These are phyloP conservation scores for Saccharomycopsis fodiens DNA, from an alignment of 805 yeast species.

Conservation along the genomic window DNA sequence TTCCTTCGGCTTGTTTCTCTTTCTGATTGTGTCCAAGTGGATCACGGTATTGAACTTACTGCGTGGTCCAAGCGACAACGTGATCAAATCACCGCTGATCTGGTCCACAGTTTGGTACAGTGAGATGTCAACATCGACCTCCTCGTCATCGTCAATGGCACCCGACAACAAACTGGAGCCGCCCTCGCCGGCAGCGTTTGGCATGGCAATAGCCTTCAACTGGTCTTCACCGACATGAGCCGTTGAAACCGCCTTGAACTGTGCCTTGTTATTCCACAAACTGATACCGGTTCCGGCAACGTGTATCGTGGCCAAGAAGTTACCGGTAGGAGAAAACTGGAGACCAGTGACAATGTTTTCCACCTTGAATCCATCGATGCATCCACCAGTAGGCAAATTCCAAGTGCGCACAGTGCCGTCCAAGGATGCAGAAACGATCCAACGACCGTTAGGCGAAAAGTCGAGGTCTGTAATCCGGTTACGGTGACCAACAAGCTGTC, in stretches of 20 bases:
- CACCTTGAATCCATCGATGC: slow-evolving; percentile 84
- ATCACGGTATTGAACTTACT: slow-evolving; percentile 70
- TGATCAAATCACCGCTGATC: slow-evolving; percentile 52
- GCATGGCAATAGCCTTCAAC: slow-evolving; percentile 48
- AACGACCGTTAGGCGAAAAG: slow-evolving; percentile 91
- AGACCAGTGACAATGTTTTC: slow-evolving; percentile 75
- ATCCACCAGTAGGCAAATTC: slow-evolving; percentile 96
- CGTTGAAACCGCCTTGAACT: slow-evolving; percentile 62
- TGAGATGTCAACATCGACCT: slow-evolving; percentile 24
- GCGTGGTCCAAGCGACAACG: slow-evolving; percentile 73
- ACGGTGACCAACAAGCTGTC: slow-evolving; percentile 84
- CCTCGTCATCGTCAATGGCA: slow-evolving; percentile 48
- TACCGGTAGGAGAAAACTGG: slow-evolving; percentile 80
- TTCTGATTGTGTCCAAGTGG: slow-evolving; percentile 75
- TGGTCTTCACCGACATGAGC: slow-evolving; percentile 72
- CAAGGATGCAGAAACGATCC: slow-evolving; percentile 77
- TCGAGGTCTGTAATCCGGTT: slow-evolving; percentile 83
- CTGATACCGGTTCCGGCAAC: slow-evolving; percentile 85
- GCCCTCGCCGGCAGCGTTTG: slow-evolving; percentile 73
- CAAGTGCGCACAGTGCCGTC: slow-evolving; percentile 90
- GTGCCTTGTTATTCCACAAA: slow-evolving; percentile 88
- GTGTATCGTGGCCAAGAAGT: slow-evolving; percentile 86
- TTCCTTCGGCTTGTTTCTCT: slow-evolving; percentile 84
- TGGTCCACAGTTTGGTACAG: slow-evolving; percentile 52
- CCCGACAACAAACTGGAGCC: slow-evolving; percentile 69